Evolutionary conservation across 2,329 filamentous ascomycete species (phyloP), one percentile per base, ranked within the genome.

Genomic region (Colletotrichum godetiae): DNA sequence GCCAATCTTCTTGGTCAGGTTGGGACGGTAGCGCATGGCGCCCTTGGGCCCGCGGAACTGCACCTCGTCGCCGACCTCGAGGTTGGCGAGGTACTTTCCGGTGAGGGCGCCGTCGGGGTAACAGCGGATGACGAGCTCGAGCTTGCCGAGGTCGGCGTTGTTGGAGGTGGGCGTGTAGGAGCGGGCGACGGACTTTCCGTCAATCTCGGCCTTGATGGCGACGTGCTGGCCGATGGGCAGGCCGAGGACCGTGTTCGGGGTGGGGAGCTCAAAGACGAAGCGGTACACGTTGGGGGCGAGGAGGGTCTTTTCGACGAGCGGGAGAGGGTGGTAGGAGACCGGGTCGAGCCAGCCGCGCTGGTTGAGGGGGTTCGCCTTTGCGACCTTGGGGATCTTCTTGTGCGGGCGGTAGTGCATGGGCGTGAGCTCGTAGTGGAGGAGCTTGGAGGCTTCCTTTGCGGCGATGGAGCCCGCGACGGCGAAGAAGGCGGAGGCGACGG

Each of bases 191-290:
- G 80, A 76, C 72, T 86, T 80, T 6, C 85, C 86, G 53, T 86
- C 81, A 12, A 90, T 78, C 2, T 78, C 80, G 2, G 86, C 86
- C 67, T 84, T 84, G 71, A 91, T 87, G 56, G 87, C 83, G 4
- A 91, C 84, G 74, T 91, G 89, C 76, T 91, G 88, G 6, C 89
- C 89, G 8, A 86, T 88, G 0, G 89, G 89, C 10, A 91, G 82
- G 2, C 89, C 88, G 2, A 90, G 83, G 0, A 88, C 81, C 2
- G 84, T 83, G 10, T 78, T 76, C 0, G 79, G 75, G 0, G 80
- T 81, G 0, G 89, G 88, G 2, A 90, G 82, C 31, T 82, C 79
- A 52, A 90, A 89, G 6, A 82, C 79, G 12, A 88, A 82, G 27
- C 83, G 83, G 78, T 84, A 88, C 5, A 86, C 84, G 59, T 84